Percentiles rank a stretch among this genome's conserved stretches.
Conservation (phyloP, 2,329 filamentous ascomycete species). For the Domatiomyces catenatus region DNA sequence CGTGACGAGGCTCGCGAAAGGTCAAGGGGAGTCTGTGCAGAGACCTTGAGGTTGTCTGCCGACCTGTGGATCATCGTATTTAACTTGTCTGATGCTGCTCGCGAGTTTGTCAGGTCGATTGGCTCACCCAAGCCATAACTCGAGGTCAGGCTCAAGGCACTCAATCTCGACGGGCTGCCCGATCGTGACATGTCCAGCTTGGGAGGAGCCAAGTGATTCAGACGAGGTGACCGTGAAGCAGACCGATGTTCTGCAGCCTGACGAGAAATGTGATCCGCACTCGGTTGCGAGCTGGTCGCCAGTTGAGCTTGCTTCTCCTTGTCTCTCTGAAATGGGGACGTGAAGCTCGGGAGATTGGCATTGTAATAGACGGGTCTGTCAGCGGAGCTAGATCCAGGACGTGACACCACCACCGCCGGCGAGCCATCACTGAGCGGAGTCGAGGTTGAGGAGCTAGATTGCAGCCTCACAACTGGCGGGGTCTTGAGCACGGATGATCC, state of each 20-base stretch:
- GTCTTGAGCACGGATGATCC: slow-evolving; percentile 8
- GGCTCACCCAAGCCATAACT: slow-evolving; percentile 21
- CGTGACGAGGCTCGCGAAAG: slow-evolving; percentile 15
- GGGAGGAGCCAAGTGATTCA: slow-evolving; percentile 33
- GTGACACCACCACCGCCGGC: slow-evolving; percentile 2
- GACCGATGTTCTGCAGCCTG: slow-evolving; percentile 26
- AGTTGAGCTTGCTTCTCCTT: slow-evolving; percentile 19
- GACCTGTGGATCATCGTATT: slow-evolving; percentile 5
- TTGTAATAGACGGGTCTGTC: slow-evolving; percentile 25
- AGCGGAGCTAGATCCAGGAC: slow-evolving; percentile 1
- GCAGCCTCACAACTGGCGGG: slow-evolving; percentile 2
- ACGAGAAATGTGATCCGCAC: slow-evolving; percentile 28
- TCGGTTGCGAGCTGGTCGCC: slow-evolving; percentile 8
- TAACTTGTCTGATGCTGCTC: slow-evolving; percentile 11
- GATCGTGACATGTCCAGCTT: slow-evolving; percentile 31
- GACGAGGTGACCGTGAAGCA: slow-evolving; percentile 26
- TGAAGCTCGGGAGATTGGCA: slow-evolving; percentile 37
- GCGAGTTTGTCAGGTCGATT: slow-evolving; percentile 11
- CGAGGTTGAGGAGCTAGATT: slow-evolving; percentile 13
- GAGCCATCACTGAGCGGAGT: slow-evolving; percentile 11
- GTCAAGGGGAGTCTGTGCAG: background rate
- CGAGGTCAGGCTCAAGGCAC: slow-evolving; percentile 9
- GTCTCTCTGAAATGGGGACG: slow-evolving; percentile 30
- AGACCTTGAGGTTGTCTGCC: background rate
- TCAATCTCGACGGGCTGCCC: slow-evolving; percentile 17